Percentiles rank a stretch among this genome's conserved stretches.
Conservation (phyloP, 768 basidiomycete species). For the Hygrophorus russula region DNA sequence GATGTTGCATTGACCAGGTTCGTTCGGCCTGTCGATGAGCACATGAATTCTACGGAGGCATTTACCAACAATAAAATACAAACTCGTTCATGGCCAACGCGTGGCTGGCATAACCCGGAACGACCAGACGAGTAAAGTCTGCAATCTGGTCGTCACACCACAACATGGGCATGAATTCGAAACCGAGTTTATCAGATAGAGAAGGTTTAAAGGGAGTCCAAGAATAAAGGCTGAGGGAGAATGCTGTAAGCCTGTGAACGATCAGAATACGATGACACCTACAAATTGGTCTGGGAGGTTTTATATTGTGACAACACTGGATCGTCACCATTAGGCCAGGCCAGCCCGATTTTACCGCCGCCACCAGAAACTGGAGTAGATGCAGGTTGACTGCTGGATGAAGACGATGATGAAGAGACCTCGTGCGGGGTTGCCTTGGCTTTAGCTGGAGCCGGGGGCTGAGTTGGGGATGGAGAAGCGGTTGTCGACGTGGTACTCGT, state of each 20-base stretch:
- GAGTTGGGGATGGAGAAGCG: conserved; percentile 10
- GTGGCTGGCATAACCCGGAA: conserved; percentile 36
- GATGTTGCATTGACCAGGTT: conserved; percentile 51
- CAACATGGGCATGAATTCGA: conserved; percentile 52
- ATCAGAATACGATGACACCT: conserved; percentile 8
- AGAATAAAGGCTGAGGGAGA: conserved; percentile 38
- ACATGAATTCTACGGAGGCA: not conserved
- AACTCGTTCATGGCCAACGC: conserved; percentile 72
- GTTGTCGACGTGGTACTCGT: too few relatives aligned
- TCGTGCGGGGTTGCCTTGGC: conserved; percentile 11
- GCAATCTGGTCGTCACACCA: conserved; percentile 50
- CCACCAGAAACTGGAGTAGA: conserved; percentile 10
- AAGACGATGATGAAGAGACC: conserved; percentile 7
- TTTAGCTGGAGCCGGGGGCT: conserved; percentile 4
- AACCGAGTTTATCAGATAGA: conserved; percentile 30
- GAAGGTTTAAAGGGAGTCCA: conserved; percentile 50
- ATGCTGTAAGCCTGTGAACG: not conserved
- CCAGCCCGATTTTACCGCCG: conserved; percentile 46
- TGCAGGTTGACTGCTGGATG: conserved; percentile 8
- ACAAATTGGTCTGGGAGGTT: conserved; percentile 33
- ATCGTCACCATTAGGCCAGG: conserved; percentile 52
- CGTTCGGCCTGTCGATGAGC: conserved; percentile 47
- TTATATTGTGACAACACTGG: conserved; percentile 40
- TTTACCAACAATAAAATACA: conserved; percentile 13
- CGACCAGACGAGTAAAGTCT: conserved; percentile 41